Conservation (phyloP, 208 protist genomes). For the Crithidia fasciculata region DNA sequence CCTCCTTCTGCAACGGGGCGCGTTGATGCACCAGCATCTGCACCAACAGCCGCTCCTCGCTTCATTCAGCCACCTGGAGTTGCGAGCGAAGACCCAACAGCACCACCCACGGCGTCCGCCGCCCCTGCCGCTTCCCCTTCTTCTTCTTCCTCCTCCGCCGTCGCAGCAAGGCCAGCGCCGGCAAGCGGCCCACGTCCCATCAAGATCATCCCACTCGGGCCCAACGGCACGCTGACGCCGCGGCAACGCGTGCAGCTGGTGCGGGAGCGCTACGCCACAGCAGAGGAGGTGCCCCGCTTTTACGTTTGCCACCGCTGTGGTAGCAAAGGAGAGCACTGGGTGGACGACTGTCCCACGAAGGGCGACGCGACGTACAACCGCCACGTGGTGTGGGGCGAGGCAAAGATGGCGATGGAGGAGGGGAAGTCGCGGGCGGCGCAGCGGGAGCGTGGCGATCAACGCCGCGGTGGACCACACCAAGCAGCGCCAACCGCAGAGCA, state of each 20-base stretch:
- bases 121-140: not conserved
- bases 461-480: not conserved
- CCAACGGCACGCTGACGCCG: conserved; percentile 71
- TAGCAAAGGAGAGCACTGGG: conserved; percentile 79
- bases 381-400: conserved; percentile 75
- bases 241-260: conserved; percentile 76
- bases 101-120: not conserved
- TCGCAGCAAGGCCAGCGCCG: not conserved
- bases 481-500: not conserved
- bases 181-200: conserved; percentile 17
- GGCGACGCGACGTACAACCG: conserved; percentile 71
- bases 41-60: not conserved
- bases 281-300: conserved; percentile 68
- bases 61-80: conserved; percentile 30
- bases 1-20: no score
- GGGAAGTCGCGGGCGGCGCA: not conserved
- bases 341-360: conserved; percentile 70
- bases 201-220: conserved; percentile 63
- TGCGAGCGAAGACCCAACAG: conserved; percentile 12
- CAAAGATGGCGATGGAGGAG: conserved; percentile 36
- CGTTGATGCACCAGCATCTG: no score
- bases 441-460: not conserved
- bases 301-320: conserved; percentile 88
- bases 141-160: not conserved
- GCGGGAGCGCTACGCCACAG: conserved; percentile 62